A percentile compares a stretch with the other conserved stretches of the same genome.
Evolutionary conservation across 345 rosid genomes (phyloP).

Genomic region (Gossypium herbaceum): DNA sequence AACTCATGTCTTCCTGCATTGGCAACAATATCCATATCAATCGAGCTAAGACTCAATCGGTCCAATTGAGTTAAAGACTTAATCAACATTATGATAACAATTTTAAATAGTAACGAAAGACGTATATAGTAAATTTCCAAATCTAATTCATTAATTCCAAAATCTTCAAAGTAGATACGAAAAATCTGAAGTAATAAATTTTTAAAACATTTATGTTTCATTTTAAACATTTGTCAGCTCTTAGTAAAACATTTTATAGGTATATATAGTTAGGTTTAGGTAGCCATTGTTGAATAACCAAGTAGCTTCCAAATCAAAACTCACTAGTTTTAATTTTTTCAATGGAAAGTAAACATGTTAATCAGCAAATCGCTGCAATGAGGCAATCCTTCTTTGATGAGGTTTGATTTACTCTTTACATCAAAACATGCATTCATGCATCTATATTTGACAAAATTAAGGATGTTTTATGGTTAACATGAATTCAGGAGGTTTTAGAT

Average conservation of each 20-base stretch:
- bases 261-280: not conserved
- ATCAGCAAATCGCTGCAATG: not conserved
- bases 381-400: constrained; percentile 16
- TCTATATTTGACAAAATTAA: not conserved
- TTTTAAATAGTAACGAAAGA: not conserved
- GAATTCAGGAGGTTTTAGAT: not conserved
- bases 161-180: not conserved
- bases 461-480: too few relatives aligned
- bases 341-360: constrained; percentile 1
- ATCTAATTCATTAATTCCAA: constrained; percentile 6
- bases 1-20: too few relatives aligned
- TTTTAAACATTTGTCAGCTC: not conserved
- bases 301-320: not conserved
- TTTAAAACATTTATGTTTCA: not conserved
- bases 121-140: not conserved
- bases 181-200: not conserved
- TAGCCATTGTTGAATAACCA: not conserved
- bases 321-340: not conserved
- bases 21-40: too few relatives aligned
- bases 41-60: too few relatives aligned
- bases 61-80: too few relatives aligned
- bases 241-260: not conserved
- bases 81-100: too few relatives aligned
- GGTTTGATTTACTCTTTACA: not conserved
- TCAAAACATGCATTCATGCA: not conserved